Base-by-base conservation (phyloP, 2,329 filamentous ascomycete species). In the Coniochaeta prunicola region DNA sequence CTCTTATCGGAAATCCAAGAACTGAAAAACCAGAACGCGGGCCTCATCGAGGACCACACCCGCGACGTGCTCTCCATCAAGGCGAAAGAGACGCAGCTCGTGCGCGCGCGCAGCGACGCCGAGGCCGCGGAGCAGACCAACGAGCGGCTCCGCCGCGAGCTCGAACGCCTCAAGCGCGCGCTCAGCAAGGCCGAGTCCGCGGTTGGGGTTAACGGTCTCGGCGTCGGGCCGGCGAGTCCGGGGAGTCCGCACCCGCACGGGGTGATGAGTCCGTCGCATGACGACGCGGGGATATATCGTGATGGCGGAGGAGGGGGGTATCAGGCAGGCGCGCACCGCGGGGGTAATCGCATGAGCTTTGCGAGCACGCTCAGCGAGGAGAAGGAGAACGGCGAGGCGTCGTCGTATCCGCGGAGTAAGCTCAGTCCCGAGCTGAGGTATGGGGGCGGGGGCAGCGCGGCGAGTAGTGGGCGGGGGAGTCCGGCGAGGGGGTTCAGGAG, bases 21-120 rank as follows among this genome's bases (percentile, higher is more conserved):
- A 73, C 82, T 99, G 31, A 96, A 97, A 75, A 96, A 96, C 67
- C 91, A 97, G 71, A 99, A 99, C 68, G 94, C 94, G 26, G 89
- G 94, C 63, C 80, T 99, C 34, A 99, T 99, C 61, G 94, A 99
- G 74, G 93, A 97, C 67, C 93, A 97, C 71, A 99, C 94, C 0
- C 84, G 93, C 54, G 93, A 99, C 67, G 91, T 97, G 0, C 80
- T 99, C 45, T 94, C 92, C 66, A 96, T 99, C 76, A 97, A 97
- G 73, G 94, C 94, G 15, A 99, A 99, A 74, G 94, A 99, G 73
- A 97, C 94, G 3, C 94, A 99, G 68, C 82, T 99, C 5, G 93
- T 97, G 10, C 88, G 94, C 50, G 92, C 94, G 12, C 84, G 92
- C 58, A 92, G 90, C 64, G 94, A 99, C 68, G 90, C 89, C 33